A percentile compares a stretch with the other conserved stretches of the same genome.
phyloP scores from a whole-genome alignment of 2,329 filamentous ascomycete species.

The Pseudogymnoascus sp. region DNA sequence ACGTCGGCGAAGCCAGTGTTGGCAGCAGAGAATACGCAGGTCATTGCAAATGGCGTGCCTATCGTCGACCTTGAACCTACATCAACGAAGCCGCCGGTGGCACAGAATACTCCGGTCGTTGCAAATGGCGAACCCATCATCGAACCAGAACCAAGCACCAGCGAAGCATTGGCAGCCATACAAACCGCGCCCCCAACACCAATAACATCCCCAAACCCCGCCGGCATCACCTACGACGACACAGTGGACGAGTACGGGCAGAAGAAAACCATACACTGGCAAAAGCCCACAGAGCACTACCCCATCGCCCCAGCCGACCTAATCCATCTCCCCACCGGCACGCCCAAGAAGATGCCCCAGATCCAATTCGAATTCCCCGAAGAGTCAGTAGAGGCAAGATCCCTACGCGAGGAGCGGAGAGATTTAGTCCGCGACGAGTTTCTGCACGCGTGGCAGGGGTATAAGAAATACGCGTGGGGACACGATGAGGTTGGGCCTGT shows the following conservation, averaged over 20 bases:
- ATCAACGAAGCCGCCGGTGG: background rate
- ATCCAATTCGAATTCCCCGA: conserved; percentile 67
- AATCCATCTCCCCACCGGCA: conserved; percentile 65
- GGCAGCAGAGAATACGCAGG: background rate
- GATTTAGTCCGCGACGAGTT: conserved; percentile 64
- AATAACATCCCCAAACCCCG: background rate
- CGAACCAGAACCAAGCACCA: background rate
- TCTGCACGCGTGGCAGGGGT: conserved; percentile 67
- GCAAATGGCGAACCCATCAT: background rate
- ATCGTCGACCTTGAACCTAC: background rate
- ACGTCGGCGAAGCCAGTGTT: background rate
- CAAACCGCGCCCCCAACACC: background rate
- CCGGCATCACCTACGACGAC: conserved; percentile 15
- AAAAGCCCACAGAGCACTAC: conserved; percentile 64
- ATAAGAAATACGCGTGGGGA: conserved; percentile 69
- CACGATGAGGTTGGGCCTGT: conserved; percentile 80
- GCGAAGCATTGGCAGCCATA: background rate
- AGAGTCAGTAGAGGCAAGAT: conserved; percentile 52
- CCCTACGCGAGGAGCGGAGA: conserved; percentile 55
- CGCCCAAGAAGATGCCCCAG: conserved; percentile 59
- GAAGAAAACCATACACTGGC: conserved; percentile 53
- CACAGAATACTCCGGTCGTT: background rate
- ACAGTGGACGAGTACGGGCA: conserved; percentile 8
- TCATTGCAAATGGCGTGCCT: background rate
- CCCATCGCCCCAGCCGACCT: conserved; percentile 58